A percentile compares a stretch with the other conserved stretches of the same genome.
phyloP scores from a whole-genome alignment of 768 basidiomycete genomes.

The Amanita exitialis region DNA sequence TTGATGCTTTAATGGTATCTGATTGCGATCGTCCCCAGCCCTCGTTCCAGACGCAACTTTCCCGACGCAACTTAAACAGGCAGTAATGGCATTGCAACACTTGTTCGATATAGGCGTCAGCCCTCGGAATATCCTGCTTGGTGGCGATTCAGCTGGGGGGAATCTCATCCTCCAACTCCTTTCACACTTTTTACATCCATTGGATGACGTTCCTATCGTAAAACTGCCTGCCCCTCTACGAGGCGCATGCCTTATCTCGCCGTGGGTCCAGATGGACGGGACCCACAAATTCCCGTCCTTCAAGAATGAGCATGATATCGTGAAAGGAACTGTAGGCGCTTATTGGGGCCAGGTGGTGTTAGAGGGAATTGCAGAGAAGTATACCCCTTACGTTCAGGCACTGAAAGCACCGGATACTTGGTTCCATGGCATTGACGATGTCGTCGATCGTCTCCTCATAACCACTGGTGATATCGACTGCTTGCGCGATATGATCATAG shows the following conservation, averaged over 20 bases:
- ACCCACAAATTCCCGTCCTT: conserved; percentile 9
- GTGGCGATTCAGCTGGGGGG: conserved; percentile 31
- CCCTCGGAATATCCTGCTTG: conserved; percentile 22
- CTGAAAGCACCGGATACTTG: conserved; percentile 19
- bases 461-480: conserved; percentile 23
- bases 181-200: conserved; percentile 26
- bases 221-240: conserved; percentile 15
- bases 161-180: conserved; percentile 25
- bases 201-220: conserved; percentile 16
- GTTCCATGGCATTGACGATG: conserved; percentile 18
- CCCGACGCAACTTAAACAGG: conserved; percentile 24
- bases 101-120: conserved; percentile 17
- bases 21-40: neutral
- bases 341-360: conserved; percentile 11
- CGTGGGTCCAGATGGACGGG: conserved; percentile 24
- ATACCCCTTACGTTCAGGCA: conserved; percentile 21
- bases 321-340: conserved; percentile 8
- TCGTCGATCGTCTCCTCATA: conserved; percentile 22
- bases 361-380: conserved; percentile 16
- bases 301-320: conserved; percentile 14
- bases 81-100: conserved; percentile 19
- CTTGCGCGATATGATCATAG: conserved; percentile 20
- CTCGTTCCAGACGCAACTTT: conserved; percentile 20
- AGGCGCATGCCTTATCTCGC: conserved; percentile 27
- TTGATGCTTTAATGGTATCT: neutral